phyloP scores from a whole-genome alignment of 805 yeast species.

The Barnettozyma vustinii region DNA sequence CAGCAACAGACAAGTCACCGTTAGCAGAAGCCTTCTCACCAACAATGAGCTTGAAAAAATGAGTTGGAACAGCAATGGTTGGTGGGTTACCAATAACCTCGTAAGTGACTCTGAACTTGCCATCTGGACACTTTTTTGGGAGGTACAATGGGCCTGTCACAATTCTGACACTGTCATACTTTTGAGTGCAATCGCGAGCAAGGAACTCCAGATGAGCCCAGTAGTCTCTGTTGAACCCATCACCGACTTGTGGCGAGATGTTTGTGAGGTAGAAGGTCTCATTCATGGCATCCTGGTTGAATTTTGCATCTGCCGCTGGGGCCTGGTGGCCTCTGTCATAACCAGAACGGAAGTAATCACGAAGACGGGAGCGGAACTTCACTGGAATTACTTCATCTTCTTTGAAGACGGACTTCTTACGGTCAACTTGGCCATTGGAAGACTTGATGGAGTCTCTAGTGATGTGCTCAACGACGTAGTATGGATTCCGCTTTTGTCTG shows the following conservation, averaged over 20 bases:
- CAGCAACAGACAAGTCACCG: conserved; percentile 64
- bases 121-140: conserved; percentile 72
- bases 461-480: conserved; percentile 82
- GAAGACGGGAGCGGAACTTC: conserved; percentile 66
- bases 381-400: conserved; percentile 84
- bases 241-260: conserved; percentile 96
- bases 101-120: conserved; percentile 77
- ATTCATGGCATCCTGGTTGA: conserved; percentile 86
- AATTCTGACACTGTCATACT: conserved; percentile 71
- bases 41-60: conserved; percentile 84
- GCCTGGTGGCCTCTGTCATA: conserved; percentile 97
- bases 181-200: conserved; percentile 66
- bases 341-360: conserved; percentile 91
- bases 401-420: conserved; percentile 74
- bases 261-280: conserved; percentile 88
- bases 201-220: conserved; percentile 98
- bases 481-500: conserved; percentile 79
- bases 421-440: conserved; percentile 50
- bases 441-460: conserved; percentile 62
- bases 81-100: conserved; percentile 98
- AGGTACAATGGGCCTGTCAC: conserved; percentile 92
- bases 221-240: conserved; percentile 93
- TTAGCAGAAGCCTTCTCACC: conserved; percentile 54
- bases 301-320: conserved; percentile 96
- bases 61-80: conserved; percentile 94